These are phyloP conservation scores for Allium sativum DNA, from an alignment of 106 monocot species.

Conservation along the genomic window DNA sequence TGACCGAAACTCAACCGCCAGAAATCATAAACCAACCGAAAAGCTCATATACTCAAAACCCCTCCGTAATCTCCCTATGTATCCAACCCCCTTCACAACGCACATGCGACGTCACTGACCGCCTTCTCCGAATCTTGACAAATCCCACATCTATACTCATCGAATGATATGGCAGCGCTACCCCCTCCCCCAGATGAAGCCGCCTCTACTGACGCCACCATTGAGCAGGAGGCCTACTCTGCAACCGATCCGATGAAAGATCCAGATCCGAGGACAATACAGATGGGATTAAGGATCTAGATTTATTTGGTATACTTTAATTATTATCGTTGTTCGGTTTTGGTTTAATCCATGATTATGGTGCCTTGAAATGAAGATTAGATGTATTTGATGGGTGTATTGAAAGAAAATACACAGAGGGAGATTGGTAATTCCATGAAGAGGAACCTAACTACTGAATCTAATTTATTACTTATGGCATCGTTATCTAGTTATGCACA, in stretches of 20 bases:
- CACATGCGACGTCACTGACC: constrained; percentile 43
- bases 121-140: constrained; percentile 39
- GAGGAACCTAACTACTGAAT: no score
- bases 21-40: not conserved
- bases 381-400: no score
- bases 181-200: constrained; percentile 26
- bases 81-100: constrained; percentile 58
- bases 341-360: not conserved
- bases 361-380: no score
- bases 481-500: no score
- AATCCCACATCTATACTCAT: constrained; percentile 27
- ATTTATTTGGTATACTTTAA: not conserved
- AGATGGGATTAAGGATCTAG: constrained; percentile 35
- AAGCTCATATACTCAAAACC: no score
- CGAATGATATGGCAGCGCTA: constrained; percentile 42
- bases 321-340: not conserved
- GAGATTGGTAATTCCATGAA: no score
- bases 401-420: no score
- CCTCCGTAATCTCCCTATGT: constrained; percentile 16
- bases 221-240: not conserved
- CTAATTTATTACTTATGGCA: no score
- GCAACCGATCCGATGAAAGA: not conserved
- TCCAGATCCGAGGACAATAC: constrained; percentile 9
- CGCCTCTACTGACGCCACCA: constrained; percentile 11
- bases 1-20: not conserved